Evolutionary conservation across 768 basidiomycete genomes (phyloP), one percentile per base, ranked within the genome.

Genomic region (Serendipita indica): DNA sequence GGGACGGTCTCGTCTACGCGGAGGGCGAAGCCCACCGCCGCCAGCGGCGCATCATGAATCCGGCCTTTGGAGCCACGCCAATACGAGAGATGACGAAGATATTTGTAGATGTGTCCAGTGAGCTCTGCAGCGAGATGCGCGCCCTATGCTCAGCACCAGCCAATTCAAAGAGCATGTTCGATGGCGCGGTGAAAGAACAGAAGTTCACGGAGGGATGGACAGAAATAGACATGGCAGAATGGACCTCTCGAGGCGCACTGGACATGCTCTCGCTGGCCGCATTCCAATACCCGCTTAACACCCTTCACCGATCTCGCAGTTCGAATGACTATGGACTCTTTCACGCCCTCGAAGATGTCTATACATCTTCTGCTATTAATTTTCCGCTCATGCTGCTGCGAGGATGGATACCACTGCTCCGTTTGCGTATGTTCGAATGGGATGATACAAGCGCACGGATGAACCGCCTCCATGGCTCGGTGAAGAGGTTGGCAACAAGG

Each of bases 21-120:
- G 45, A 60, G 22, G 59, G 49, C 14, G 59, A 60, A 3, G 45
- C 33, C 5, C 59, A 60, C 33, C 27, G 28, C 25, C 59, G 59
- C 12, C 59, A 60, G 33, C 45, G 59, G 2, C 12, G 49, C 25
- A 56, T 54, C 30, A 60, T 60, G 49, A 54, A 54, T 28, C 49
- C 49, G 3, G 49, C 49, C 4, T 54, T 54, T 27, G 49, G 49
- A 4, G 10, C 30, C 10, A 4, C 22, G n/a, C 30, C 49, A 3
- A 54, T 54, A 10, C 12, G 22, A 27, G 10, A 54, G 3, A 54
- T 54, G 49, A 27, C 22, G n/a, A n/a, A 54, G 10, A 27, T 54
- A 7, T 54, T 54, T n/a, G 30, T 54, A 30, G 20, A 25, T 16
- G 30, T 22, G 49, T 20, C 49, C 10, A 22, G 4, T 18, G 49